phyloP scores from a whole-genome alignment of 129 eudicot species.

The Artemisia tridentata region DNA sequence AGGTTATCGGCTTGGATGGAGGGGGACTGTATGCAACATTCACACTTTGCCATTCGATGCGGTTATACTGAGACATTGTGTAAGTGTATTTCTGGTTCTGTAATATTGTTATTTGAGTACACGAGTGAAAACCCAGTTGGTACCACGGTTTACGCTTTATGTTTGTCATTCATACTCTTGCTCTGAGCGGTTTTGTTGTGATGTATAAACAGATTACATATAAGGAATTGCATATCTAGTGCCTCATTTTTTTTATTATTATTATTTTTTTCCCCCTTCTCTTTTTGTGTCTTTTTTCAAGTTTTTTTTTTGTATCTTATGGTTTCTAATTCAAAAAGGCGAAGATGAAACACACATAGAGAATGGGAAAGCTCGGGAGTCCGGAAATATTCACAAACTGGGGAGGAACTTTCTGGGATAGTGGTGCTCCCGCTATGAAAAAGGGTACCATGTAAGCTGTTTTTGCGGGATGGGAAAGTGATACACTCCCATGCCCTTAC shows the following conservation, averaged over 20 bases:
- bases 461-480: too few species aligned
- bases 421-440: too few species aligned
- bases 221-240: conserved; percentile 8
- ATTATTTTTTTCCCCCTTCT: not conserved
- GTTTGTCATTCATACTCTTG: conserved; percentile 5
- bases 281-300: not conserved
- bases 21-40: conserved; percentile 25
- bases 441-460: too few species aligned
- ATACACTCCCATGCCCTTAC: too few species aligned
- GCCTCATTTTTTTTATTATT: too few species aligned
- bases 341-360: too few species aligned
- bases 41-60: conserved; percentile 18
- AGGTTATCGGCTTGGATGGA: conserved; percentile 21
- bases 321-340: too few species aligned
- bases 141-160: conserved; percentile 10
- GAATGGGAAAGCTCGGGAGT: too few species aligned
- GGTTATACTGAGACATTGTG: conserved; percentile 25
- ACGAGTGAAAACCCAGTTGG: conserved; percentile 23
- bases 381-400: too few species aligned
- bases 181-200: conserved; percentile 3
- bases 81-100: conserved; percentile 21
- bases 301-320: too few species aligned
- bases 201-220: conserved; percentile 19
- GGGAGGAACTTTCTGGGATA: too few species aligned
- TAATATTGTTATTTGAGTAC: conserved; percentile 27